Conservation (phyloP, 176 grass and related monocot genomes). For the Microstegium vimineum region DNA sequence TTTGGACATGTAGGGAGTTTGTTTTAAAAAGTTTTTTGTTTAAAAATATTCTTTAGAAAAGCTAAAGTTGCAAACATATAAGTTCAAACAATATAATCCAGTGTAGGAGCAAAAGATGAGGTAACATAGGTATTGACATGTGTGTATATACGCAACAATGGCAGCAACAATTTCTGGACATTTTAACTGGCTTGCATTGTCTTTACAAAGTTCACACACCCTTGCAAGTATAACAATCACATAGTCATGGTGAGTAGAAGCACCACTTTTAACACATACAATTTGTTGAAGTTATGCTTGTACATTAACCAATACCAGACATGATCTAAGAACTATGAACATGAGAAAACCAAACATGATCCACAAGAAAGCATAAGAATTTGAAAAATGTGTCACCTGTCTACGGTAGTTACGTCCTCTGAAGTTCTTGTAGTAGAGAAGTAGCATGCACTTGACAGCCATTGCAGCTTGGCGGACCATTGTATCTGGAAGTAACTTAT, state of each 20-base stretch:
- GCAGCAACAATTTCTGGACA: neutral
- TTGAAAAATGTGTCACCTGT: slow-evolving; percentile 48
- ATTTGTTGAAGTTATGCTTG: neutral
- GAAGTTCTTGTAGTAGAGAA: slow-evolving; percentile 88
- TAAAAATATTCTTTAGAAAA: neutral
- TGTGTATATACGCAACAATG: neutral
- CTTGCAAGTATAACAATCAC: neutral
- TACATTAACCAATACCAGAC: neutral
- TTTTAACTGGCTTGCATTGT: neutral
- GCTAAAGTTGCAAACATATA: neutral
- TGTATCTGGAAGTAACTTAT: slow-evolving; percentile 60
- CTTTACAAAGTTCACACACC: neutral
- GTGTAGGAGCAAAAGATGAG: neutral
- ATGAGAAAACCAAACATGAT: slow-evolving; percentile 19
- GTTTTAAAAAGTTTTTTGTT: neutral
- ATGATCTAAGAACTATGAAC: neutral
- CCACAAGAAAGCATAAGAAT: slow-evolving; percentile 4
- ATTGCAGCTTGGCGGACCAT: slow-evolving; percentile 91
- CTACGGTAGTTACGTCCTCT: slow-evolving; percentile 85
- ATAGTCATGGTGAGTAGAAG: neutral
- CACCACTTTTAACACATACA: neutral
- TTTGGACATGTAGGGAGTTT: neutral
- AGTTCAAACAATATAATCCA: slow-evolving; percentile 4
- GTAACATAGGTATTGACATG: neutral
- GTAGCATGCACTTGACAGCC: slow-evolving; percentile 75